Evolutionary conservation across 495 filamentous ascomycete species (phyloP).

Genomic region (Bacidia rubella): DNA sequence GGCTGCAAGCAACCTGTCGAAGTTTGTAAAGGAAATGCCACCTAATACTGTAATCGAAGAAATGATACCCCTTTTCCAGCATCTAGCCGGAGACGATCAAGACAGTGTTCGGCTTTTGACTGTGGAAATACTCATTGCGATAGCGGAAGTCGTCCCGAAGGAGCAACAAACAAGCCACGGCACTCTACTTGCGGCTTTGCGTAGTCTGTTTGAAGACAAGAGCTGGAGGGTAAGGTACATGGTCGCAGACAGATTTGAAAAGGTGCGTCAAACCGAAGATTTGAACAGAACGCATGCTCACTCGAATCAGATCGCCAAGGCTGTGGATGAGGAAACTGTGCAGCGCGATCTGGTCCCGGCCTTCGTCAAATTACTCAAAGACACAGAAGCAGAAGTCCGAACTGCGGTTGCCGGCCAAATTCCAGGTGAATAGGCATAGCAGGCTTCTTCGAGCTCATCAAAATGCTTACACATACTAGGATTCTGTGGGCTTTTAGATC

Average conservation of each 20-base stretch:
- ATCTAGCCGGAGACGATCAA: constrained; percentile 88
- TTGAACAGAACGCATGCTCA: constrained; percentile 2
- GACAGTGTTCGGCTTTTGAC: constrained; percentile 93
- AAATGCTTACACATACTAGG: constrained; percentile 36
- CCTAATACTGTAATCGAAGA: constrained; percentile 83
- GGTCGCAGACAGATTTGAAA: constrained; percentile 97
- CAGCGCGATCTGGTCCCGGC: constrained; percentile 86
- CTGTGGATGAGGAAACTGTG: constrained; percentile 94
- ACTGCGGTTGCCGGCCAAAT: constrained; percentile 97
- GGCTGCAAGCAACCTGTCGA: constrained; percentile 88
- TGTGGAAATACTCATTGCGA: constrained; percentile 89
- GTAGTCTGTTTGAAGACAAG: constrained; percentile 92
- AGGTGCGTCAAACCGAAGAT: constrained; percentile 40
- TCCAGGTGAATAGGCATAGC: constrained; percentile 48
- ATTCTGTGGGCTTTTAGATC: constrained; percentile 80
- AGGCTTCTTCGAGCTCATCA: constrained; percentile 1
- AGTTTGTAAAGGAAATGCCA: constrained; percentile 94
- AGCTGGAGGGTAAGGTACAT: constrained; percentile 98
- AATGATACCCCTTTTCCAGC: constrained; percentile 98
- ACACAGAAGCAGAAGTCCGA: constrained; percentile 92
- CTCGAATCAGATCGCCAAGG: constrained; percentile 70
- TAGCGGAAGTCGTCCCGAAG: constrained; percentile 94
- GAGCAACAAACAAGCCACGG: constrained; percentile 95
- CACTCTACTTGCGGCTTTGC: constrained; percentile 75
- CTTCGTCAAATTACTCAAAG: constrained; percentile 94